These are phyloP conservation scores for Xylaria sp. DNA, from an alignment of 2,329 filamentous ascomycete species.

Conservation along the genomic window DNA sequence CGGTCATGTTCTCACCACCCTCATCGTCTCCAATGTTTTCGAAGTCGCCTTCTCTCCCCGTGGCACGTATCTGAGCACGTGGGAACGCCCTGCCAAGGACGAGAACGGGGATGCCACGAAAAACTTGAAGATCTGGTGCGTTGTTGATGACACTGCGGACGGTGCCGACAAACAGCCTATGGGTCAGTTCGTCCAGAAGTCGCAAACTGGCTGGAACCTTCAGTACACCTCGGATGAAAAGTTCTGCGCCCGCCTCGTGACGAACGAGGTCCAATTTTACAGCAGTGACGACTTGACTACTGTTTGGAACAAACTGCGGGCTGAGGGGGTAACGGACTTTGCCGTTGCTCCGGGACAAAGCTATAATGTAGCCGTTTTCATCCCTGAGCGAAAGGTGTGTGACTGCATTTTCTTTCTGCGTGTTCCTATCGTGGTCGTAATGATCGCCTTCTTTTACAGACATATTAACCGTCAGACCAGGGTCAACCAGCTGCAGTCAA, in stretches of 20 bases:
- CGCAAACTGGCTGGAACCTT: conserved; percentile 93
- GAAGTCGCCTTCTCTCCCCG: conserved; percentile 93
- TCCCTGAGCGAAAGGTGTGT: conserved; percentile 90
- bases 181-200: conserved; percentile 93
- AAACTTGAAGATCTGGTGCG: conserved; percentile 97
- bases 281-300: conserved; percentile 82
- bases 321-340: conserved; percentile 90
- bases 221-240: conserved; percentile 95
- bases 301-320: conserved; percentile 94
- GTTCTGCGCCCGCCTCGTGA: conserved; percentile 90
- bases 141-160: conserved; percentile 70
- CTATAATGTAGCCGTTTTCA: conserved; percentile 91
- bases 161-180: conserved; percentile 73
- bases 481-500: conserved; percentile 93
- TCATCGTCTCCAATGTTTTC: conserved; percentile 84
- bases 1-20: conserved; percentile 74
- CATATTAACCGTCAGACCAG: conserved; percentile 49
- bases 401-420: not conserved
- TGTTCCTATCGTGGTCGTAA: not conserved
- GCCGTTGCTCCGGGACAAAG: conserved; percentile 87
- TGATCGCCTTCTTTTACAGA: not conserved
- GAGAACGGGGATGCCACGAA: conserved; percentile 91
- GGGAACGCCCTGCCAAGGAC: conserved; percentile 92
- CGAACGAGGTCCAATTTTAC: conserved; percentile 98
- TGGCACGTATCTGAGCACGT: conserved; percentile 93